These are phyloP conservation scores for Pleoardoris graminearum DNA, from an alignment of 2,329 filamentous ascomycete species.

Conservation along the genomic window DNA sequence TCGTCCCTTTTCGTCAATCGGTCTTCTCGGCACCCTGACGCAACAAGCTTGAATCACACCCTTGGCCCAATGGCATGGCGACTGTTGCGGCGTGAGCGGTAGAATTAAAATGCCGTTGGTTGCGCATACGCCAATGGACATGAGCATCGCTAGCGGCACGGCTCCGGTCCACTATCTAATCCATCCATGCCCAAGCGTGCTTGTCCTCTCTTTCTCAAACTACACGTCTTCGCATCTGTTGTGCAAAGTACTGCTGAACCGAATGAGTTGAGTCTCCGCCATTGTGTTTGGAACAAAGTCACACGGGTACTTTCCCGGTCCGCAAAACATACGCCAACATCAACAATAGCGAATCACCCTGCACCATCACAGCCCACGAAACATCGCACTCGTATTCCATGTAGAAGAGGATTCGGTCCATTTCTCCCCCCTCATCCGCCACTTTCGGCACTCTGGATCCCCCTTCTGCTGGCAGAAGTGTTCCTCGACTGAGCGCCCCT, in stretches of 20 bases:
- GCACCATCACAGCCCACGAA: conserved; percentile 34
- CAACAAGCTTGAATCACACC: conserved; percentile 38
- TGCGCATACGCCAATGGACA: conserved; percentile 36
- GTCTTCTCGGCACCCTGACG: conserved; percentile 28
- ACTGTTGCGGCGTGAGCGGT: conserved; percentile 36
- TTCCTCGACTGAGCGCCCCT: conserved; percentile 23
- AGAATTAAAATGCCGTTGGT: conserved; percentile 43
- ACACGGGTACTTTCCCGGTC: conserved; percentile 24
- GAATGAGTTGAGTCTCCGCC: conserved; percentile 27
- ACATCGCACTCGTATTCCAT: conserved; percentile 34
- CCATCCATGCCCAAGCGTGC: conserved; percentile 12
- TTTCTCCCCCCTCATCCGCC: conserved; percentile 27
- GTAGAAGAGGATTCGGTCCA: conserved; percentile 32
- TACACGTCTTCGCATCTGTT: conserved; percentile 12
- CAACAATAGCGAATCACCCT: conserved; percentile 33
- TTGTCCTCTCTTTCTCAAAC: conserved; percentile 13
- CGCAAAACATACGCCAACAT: conserved; percentile 28
- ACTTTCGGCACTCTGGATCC: conserved; percentile 20
- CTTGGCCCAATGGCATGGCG: conserved; percentile 45
- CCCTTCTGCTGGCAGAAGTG: conserved; percentile 43
- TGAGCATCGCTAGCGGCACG: conserved; percentile 36
- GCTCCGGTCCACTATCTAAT: conserved; percentile 34
- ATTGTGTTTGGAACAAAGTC: conserved; percentile 19
- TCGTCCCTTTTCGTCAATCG: conserved; percentile 26
- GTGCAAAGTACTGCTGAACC: conserved; percentile 15